phyloP scores from a whole-genome alignment of 805 yeast species.

The Ogataea thermomethanolica region DNA sequence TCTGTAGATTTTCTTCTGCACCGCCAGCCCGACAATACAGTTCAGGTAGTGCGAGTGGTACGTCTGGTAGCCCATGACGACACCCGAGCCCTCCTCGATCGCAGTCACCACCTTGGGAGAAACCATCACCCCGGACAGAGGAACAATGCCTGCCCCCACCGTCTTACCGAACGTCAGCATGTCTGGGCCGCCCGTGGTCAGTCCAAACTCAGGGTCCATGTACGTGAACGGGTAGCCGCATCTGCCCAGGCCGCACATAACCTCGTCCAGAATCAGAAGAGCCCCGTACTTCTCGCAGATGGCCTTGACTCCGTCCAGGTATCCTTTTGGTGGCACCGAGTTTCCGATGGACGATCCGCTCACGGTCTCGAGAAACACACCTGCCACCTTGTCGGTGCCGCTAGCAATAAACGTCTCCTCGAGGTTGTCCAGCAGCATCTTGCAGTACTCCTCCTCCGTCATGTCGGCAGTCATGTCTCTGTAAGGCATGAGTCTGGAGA shows the following conservation, averaged over 20 bases:
- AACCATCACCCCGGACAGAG: constrained; percentile 44
- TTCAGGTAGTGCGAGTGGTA: constrained; percentile 45
- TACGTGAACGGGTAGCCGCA: constrained; percentile 45
- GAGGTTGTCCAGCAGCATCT: constrained; percentile 35
- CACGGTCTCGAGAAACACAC: constrained; percentile 42
- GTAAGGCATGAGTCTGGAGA: constrained; percentile 34
- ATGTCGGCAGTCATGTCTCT: constrained; percentile 32
- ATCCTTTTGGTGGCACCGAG: constrained; percentile 42
- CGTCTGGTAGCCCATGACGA: constrained; percentile 45
- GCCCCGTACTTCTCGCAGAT: constrained; percentile 50
- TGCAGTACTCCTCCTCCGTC: constrained; percentile 38
- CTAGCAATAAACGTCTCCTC: constrained; percentile 38
- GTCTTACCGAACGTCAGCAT: constrained; percentile 47
- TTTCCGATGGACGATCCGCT: constrained; percentile 46
- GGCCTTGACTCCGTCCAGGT: constrained; percentile 42
- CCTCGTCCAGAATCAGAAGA: constrained; percentile 48
- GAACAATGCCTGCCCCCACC: constrained; percentile 46
- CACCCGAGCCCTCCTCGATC: constrained; percentile 38
- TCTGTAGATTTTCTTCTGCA: constrained; percentile 40
- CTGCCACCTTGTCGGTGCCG: constrained; percentile 42
- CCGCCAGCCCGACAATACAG: constrained; percentile 43
- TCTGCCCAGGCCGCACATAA: constrained; percentile 56
- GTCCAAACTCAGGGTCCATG: constrained; percentile 17
- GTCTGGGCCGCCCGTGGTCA: constrained; percentile 38
- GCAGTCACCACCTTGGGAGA: constrained; percentile 38